Conservation (phyloP, 2,329 filamentous ascomycete species). For the Nakataea oryzae region DNA sequence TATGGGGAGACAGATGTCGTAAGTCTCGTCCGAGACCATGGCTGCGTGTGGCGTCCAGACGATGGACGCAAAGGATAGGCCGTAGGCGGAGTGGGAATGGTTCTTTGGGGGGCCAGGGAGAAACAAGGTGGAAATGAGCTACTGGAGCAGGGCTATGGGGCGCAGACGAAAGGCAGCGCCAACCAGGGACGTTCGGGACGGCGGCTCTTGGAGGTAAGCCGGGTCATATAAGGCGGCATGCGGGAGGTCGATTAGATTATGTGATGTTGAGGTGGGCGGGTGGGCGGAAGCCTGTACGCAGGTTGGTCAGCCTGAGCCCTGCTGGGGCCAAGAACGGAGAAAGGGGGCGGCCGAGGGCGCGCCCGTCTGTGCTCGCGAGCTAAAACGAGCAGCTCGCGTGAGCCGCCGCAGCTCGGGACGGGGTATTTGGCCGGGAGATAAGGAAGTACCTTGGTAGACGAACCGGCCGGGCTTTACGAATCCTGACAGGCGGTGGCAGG, state of each 20-base stretch:
- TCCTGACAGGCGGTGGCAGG: too few species aligned
- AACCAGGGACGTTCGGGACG: background rate
- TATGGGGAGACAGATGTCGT: constrained; percentile 82
- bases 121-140: background rate
- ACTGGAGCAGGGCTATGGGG: background rate
- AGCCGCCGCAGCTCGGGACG: background rate
- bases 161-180: background rate
- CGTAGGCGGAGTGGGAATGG: background rate
- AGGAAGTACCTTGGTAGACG: too few species aligned
- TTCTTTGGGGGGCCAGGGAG: background rate
- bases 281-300: background rate
- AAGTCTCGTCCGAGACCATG: constrained; percentile 90
- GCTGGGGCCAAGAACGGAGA: background rate
- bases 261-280: background rate
- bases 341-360: background rate
- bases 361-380: background rate
- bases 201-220: background rate
- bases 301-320: constrained; percentile 1
- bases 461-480: background rate
- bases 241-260: background rate
- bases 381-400: background rate
- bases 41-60: background rate
- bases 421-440: background rate
- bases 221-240: constrained; percentile 3
- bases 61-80: background rate